These are phyloP conservation scores for Thermomucor indicae-seudaticae DNA, from an alignment of 371 early-diverging fungal genomes.

Conservation along the genomic window DNA sequence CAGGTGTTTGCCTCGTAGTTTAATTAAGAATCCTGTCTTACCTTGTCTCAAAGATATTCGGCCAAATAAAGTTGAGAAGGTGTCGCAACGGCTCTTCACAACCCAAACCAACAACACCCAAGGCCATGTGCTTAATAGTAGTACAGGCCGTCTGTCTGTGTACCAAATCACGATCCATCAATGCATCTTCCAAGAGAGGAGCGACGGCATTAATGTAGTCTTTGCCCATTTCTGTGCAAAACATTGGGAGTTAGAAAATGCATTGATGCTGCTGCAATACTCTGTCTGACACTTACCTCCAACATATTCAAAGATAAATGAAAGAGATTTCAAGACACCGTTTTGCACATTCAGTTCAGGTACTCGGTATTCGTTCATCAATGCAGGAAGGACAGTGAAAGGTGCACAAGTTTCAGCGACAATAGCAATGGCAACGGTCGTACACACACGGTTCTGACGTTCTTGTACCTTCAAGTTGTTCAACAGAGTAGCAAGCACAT, in stretches of 20 bases:
- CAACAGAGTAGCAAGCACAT: constrained; percentile 94
- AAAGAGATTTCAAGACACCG: constrained; percentile 93
- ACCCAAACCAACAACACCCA: constrained; percentile 87
- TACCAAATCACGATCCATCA: constrained; percentile 96
- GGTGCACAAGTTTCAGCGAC: constrained; percentile 93
- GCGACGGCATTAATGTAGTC: constrained; percentile 96
- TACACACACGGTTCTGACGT: constrained; percentile 97
- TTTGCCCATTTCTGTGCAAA: constrained; percentile 76
- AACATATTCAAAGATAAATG: constrained; percentile 97
- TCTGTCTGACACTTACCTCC: constrained; percentile 53
- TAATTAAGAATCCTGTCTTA: constrained; percentile 1
- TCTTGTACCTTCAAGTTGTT: constrained; percentile 98
- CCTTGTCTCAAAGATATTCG: constrained; percentile 96
- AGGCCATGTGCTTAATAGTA: constrained; percentile 88
- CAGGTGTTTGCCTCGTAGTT: not conserved
- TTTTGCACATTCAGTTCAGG: constrained; percentile 98
- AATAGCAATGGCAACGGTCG: constrained; percentile 96
- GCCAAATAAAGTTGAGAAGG: constrained; percentile 95
- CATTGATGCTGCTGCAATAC: too few relatives aligned
- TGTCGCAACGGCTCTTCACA: constrained; percentile 95
- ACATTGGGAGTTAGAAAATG: not conserved
- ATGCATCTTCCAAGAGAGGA: constrained; percentile 94
- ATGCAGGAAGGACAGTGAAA: constrained; percentile 95
- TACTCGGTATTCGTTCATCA: constrained; percentile 98
- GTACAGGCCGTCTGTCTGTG: constrained; percentile 97